Evolutionary conservation across 768 basidiomycete genomes (phyloP), one percentile per base, ranked within the genome.

Genomic region (Boletus huronensis): DNA sequence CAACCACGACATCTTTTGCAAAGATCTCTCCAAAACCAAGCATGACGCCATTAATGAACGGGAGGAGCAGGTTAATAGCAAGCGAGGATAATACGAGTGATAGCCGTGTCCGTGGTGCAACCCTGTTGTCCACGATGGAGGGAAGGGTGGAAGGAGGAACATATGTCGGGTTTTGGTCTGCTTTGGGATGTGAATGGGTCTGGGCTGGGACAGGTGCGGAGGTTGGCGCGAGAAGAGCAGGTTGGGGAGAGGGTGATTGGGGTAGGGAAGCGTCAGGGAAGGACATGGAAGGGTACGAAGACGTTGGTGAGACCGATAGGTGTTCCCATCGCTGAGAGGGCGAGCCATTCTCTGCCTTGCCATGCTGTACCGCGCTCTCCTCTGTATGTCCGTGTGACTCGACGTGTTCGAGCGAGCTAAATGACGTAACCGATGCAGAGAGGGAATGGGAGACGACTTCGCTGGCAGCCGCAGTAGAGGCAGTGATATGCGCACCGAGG

Each of bases 1-100:
- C 67, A 17, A 88, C 71, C 17, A 90, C 68, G n/a, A 89, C 78
- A 42, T 87, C 82, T 71, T 88, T 88, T 34, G 88, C 93, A 66
- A 94, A 93, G 47, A 96, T 88, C 71, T 96, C 93, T 38, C 93
- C 93, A 66, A 95, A 94, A n/a, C 93, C 93, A 48, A 94, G 82
- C 93, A 96, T 96, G 54, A 96, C 89, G 19, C 93, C 93, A 59
- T 95, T 96, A 9, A 96, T 80, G 70, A 96, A 96, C 0, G 93
- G 93, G 36, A 96, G 77, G 1, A 89, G 67, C 57, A 96, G 68
- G 68, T 96, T 95, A 67, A 96, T 89, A 26, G 88, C 87, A 58
- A 93, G 68, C 23, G 88, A 83, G 16, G 89, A 85, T 50, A 86
- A 70, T 48, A 90, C 68, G 9, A 91, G 88, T 38, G 79, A 82